Evolutionary conservation across 1,284 basidiomycete genomes (phyloP), one percentile per base, ranked within the genome.

Genomic region (Leccinum griseonigrum): DNA sequence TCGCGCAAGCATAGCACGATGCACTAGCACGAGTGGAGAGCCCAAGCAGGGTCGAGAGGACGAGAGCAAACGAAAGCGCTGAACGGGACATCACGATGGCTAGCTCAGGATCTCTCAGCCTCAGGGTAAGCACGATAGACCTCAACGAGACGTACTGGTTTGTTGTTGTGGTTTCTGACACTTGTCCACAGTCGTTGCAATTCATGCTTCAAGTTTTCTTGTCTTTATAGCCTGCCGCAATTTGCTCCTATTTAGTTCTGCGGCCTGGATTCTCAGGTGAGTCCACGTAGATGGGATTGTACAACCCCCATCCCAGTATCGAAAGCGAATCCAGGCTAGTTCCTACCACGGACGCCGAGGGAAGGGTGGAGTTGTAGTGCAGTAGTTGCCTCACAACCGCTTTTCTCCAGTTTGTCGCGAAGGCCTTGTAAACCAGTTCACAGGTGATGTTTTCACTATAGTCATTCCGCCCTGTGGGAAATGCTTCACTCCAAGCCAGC

Each of bases 1-100:
- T 60, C 6, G 56, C 32, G 29, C 64, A 66, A 8, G 64, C 60
- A 11, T 59, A 31, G 14, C 64, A 66, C 18, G 0, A 4, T 2
- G 66, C 63, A 11, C 43, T 54, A 10, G 60, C 60, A 26, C 9
- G 34, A 8, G 32, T 57, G 32, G 65, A 63, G 4, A 65, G 31
- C 8, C 52, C 64, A 29, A 65, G 61, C 34, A 65, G 57, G 57
- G 18, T 60, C 14, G 52, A 57, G 48, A 63, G 32, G 22, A 58
- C 4, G 28, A 66, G 46, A 18, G 16, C 43, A 10, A 28, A n/a
- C 3, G 51, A 57, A 9, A 58, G 28, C 26, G 48, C 52, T 22
- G 62, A 56, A 28, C 14, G 53, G 43, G 38, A 51, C 64, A 65
- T 64, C 43, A 22, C 18, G 11, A 48, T 48, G 11, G 43, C 18